These are phyloP conservation scores for Malania oleifera DNA, from an alignment of 164 flowering plant genomes.

Conservation along the genomic window DNA sequence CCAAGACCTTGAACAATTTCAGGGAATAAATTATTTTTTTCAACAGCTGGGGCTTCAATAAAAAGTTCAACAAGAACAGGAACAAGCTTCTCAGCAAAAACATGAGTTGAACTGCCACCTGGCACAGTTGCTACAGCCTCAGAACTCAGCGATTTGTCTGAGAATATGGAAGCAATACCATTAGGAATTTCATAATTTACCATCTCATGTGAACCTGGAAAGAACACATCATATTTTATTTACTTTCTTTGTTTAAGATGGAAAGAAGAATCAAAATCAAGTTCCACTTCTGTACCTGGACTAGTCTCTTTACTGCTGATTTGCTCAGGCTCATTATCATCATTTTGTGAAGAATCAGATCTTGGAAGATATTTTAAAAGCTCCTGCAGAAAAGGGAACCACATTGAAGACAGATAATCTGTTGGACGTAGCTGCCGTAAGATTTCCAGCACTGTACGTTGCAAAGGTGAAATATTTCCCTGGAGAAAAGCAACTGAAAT, in stretches of 20 bases:
- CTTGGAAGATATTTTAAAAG: constrained; percentile 72
- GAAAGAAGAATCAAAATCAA: constrained; percentile 8
- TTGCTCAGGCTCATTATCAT: constrained; percentile 31
- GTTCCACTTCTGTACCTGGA: constrained; percentile 25
- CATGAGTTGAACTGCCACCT: constrained; percentile 26
- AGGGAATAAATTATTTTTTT: constrained; percentile 59
- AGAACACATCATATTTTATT: neutral
- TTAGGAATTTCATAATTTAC: constrained; percentile 25
- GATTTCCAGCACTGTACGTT: constrained; percentile 72
- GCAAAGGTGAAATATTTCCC: constrained; percentile 79
- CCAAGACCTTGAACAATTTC: constrained; percentile 77
- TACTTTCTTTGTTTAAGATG: constrained; percentile 1
- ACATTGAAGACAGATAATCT: constrained; percentile 70
- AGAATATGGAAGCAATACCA: constrained; percentile 30
- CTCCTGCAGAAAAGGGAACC: constrained; percentile 60
- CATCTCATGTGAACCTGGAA: constrained; percentile 20
- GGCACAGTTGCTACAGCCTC: constrained; percentile 14
- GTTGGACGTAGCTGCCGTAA: constrained; percentile 66
- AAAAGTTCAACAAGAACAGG: constrained; percentile 73
- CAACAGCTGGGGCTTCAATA: constrained; percentile 57
- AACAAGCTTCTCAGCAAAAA: constrained; percentile 78
- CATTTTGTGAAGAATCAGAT: constrained; percentile 34
- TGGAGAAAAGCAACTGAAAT: constrained; percentile 24
- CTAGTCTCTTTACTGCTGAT: constrained; percentile 19
- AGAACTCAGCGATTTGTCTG: constrained; percentile 19